Base-by-base conservation (phyloP, 495 filamentous ascomycete species). In the Talaromyces ruber region DNA sequence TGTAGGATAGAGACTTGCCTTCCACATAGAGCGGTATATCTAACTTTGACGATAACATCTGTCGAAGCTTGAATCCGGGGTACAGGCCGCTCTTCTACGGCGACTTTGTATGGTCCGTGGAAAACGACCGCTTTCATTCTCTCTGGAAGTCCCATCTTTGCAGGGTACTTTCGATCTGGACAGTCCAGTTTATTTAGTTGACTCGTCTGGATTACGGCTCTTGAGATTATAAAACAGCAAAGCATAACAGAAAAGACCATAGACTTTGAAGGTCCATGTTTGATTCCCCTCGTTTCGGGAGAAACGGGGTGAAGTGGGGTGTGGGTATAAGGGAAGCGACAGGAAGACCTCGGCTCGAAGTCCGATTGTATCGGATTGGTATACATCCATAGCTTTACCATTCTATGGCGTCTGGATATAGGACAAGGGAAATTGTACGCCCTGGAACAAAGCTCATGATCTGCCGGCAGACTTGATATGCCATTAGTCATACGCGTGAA, bases 31-130 rank as follows among this genome's bases (percentile, higher is more conserved):
- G 91, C 93, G 16, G 92, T 91, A 68, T 90, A 88, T 58, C 82
- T 81, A 54, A 96, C 91, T 73, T 92, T 93, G 63, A 97, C 85
- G 60, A 98, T 84, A 60, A 92, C 82, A 74, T 97, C 93, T 59
- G 80, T 84, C 12, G 84, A 76, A 29, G 91, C 80, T 64, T 88
- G 76, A 60, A 97, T 84, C 8, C 70, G 70, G n/a, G 81, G 81
- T 47, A 82, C 76, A 1, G 79, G 78, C 30, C 76, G 64, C 45
- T 82, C 72, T 64, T 82, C 80, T 43, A 83, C 70, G 9, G 72
- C 72, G 28, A 82, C 76, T 61, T 78, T 76, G 64, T 71, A 72
- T 21, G 77, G 76, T 22, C 70, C 77, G 45, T 78, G 73, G 66
- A 83, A 83, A 12, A 82, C 70, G 26, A 83, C 81, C 68, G 78